These are phyloP conservation scores for Echria macrotheca DNA, from an alignment of 495 filamentous ascomycete species.

Conservation along the genomic window DNA sequence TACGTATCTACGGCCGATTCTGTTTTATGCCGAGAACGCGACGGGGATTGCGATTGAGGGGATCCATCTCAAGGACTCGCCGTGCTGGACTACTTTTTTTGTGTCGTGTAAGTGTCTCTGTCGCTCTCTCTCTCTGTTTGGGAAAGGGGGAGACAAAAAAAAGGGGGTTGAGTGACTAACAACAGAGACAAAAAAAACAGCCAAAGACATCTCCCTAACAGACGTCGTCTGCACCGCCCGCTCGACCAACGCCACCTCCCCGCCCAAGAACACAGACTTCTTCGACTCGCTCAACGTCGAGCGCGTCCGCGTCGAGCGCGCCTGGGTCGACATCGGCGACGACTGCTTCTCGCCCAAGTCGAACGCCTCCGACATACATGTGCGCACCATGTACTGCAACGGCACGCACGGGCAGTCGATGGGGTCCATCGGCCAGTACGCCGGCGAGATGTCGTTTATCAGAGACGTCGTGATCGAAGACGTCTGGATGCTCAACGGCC, in stretches of 20 bases:
- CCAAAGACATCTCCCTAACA: conserved; percentile 47
- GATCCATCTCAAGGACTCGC: conserved; percentile 52
- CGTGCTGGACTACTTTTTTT: conserved; percentile 57
- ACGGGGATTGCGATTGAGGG: conserved; percentile 50
- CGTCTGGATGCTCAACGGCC: conserved; percentile 49
- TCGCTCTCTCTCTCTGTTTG: too few species aligned
- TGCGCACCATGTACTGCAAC: conserved; percentile 56
- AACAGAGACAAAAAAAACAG: too few species aligned
- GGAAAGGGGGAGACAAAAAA: too few species aligned
- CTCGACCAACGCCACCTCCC: conserved; percentile 47
- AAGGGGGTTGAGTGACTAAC: not conserved
- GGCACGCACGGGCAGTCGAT: conserved; percentile 54
- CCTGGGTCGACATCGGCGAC: conserved; percentile 49
- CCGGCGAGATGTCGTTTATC: conserved; percentile 48
- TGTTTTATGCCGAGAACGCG: conserved; percentile 53
- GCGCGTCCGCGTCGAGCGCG: conserved; percentile 23
- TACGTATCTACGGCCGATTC: conserved; percentile 48
- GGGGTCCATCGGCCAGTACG: conserved; percentile 54
- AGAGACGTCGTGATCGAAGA: conserved; percentile 52
- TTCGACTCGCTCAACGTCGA: conserved; percentile 7
- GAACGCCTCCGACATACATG: conserved; percentile 52
- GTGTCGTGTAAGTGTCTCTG: conserved; percentile 32
- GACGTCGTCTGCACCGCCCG: conserved; percentile 49
- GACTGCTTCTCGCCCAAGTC: conserved; percentile 58
- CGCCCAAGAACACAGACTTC: conserved; percentile 55